These are phyloP conservation scores for Aspergillus arachidicola DNA, from an alignment of 2,329 filamentous ascomycete species.

Conservation along the genomic window DNA sequence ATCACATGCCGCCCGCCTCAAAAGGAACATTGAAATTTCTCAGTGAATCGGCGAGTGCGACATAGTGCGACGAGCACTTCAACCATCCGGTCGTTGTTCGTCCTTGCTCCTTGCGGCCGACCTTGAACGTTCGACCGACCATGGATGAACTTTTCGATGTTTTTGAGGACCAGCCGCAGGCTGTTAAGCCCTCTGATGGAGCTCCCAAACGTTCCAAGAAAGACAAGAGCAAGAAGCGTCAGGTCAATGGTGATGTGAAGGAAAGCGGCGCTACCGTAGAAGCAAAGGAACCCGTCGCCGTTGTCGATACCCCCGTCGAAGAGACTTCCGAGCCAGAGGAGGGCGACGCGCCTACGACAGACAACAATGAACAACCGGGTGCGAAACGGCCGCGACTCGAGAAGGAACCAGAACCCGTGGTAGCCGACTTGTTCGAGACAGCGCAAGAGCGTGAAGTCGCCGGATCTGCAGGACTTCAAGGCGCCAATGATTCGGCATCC, in stretches of 20 bases:
- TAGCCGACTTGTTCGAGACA: constrained; percentile 93
- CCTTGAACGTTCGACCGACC: constrained; percentile 19
- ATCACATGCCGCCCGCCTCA: constrained; percentile 28
- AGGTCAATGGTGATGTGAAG: constrained; percentile 78
- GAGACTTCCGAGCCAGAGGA: constrained; percentile 21
- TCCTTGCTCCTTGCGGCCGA: constrained; percentile 19
- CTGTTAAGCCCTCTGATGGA: constrained; percentile 37
- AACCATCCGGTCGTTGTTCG: constrained; percentile 19
- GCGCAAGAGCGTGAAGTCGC: constrained; percentile 90
- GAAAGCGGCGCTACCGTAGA: constrained; percentile 37
- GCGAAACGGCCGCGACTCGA: constrained; percentile 54
- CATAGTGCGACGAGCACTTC: constrained; percentile 18
- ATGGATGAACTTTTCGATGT: constrained; percentile 85
- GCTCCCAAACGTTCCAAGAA: constrained; percentile 47
- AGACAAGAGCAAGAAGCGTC: constrained; percentile 80
- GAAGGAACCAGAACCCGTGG: constrained; percentile 72
- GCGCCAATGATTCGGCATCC: constrained; percentile 61
- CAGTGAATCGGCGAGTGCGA: constrained; percentile 13
- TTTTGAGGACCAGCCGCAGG: constrained; percentile 69
- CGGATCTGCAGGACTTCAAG: constrained; percentile 70
- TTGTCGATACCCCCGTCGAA: constrained; percentile 23
- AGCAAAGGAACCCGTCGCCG: constrained; percentile 31
- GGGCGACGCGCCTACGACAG: constrained; percentile 18
- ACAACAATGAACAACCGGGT: constrained; percentile 43
- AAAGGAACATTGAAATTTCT: constrained; percentile 39